These are phyloP conservation scores for Xylaria grammica DNA, from an alignment of 495 filamentous ascomycete species.

Conservation along the genomic window DNA sequence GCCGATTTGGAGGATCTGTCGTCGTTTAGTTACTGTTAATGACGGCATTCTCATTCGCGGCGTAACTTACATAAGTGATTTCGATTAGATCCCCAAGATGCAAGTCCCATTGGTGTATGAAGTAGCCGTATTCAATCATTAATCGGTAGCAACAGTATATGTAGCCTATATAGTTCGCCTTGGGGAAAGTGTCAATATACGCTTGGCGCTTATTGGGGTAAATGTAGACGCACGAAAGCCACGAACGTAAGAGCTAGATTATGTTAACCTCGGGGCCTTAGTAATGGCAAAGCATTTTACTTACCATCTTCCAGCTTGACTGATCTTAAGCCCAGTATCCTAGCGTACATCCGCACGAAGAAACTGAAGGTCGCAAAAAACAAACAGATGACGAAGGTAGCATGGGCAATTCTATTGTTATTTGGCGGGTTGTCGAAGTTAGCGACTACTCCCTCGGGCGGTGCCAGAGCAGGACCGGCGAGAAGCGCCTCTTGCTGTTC, in stretches of 20 bases:
- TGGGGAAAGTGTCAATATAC: constrained; percentile 12
- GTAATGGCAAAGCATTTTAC: not conserved
- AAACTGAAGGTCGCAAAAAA: constrained; percentile 24
- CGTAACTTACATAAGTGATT: constrained; percentile 25
- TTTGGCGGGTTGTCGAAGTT: constrained; percentile 36
- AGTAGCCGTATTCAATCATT: constrained; percentile 31
- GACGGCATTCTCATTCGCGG: too few species aligned
- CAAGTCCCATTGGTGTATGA: constrained; percentile 40
- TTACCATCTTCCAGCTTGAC: constrained; percentile 33
- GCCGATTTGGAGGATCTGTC: constrained; percentile 24
- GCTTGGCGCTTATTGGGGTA: not conserved
- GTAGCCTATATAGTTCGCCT: constrained; percentile 27
- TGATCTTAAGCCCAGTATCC: constrained; percentile 25
- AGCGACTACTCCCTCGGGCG: constrained; percentile 30
- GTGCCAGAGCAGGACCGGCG: constrained; percentile 32
- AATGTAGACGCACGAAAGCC: constrained; percentile 26
- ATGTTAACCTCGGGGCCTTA: not conserved
- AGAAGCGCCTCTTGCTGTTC: constrained; percentile 28
- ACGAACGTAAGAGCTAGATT: constrained; percentile 27
- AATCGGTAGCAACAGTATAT: constrained; percentile 24
- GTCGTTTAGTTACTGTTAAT: not conserved
- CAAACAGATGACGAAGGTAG: constrained; percentile 26
- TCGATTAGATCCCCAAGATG: constrained; percentile 25
- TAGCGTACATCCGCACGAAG: constrained; percentile 29
- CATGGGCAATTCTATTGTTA: constrained; percentile 31